Conservation (phyloP, 2,329 filamentous ascomycete species). For the Eutypella sp. region DNA sequence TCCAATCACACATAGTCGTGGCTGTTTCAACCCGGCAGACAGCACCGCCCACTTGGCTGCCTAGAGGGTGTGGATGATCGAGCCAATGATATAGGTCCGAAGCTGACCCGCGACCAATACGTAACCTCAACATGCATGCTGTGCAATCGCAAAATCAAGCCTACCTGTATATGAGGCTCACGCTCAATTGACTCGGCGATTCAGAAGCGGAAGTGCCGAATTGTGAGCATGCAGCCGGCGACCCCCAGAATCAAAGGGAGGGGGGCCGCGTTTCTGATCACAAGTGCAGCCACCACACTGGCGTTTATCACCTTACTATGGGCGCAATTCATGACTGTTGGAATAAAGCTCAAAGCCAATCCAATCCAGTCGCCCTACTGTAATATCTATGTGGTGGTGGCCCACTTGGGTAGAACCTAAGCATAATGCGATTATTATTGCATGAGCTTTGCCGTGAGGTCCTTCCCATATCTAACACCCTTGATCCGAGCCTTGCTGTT, state of each 20-base stretch:
- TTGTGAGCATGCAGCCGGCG: not conserved
- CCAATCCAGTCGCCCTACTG: no score
- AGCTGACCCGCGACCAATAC: no score
- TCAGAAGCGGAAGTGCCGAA: not conserved
- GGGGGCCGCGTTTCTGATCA: not conserved
- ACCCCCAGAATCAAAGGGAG: not conserved
- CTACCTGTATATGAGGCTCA: not conserved
- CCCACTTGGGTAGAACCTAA: no score
- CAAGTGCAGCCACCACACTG: not conserved
- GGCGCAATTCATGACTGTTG: not conserved
- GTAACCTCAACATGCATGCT: no score
- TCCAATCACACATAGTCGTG: no score
- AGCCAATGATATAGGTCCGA: not conserved
- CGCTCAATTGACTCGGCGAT: not conserved
- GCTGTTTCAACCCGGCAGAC: not conserved
- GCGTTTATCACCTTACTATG: not conserved
- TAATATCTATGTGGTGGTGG: no score
- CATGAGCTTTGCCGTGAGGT: no score
- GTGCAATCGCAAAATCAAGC: not conserved
- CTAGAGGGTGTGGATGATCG: slow-evolving; percentile 1
- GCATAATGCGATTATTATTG: no score
- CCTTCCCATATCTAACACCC: no score
- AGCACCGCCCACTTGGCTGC: slow-evolving; percentile 5
- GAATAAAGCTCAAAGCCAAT: no score
- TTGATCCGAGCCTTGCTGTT: no score